Evolutionary conservation across 176 grass and related monocot genomes (phyloP).

Genomic region (Rhipidocladum racemiflorum): DNA sequence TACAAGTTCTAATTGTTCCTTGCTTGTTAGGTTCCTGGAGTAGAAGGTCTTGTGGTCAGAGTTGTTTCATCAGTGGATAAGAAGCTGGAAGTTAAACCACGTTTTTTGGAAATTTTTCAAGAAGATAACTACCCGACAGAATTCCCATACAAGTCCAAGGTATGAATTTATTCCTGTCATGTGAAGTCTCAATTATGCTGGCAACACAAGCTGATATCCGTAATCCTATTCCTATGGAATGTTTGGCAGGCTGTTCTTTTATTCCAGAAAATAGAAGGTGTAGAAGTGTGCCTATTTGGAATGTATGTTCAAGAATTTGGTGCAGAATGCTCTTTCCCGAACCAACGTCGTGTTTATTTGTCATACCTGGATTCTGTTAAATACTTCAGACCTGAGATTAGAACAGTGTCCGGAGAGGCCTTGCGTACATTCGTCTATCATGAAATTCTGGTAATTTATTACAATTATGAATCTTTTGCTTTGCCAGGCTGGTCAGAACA

Average conservation of each 20-base stretch:
- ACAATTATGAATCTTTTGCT: constrained; percentile 15
- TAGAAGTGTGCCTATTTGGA: constrained; percentile 99
- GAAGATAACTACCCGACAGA: constrained; percentile 97
- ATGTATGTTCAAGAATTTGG: constrained; percentile 99
- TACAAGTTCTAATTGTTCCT: constrained; percentile 10
- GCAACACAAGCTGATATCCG: constrained; percentile 12
- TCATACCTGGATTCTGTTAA: constrained; percentile 99
- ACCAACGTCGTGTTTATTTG: constrained; percentile 92
- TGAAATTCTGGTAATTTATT: constrained; percentile 88
- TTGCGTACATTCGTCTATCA: constrained; percentile 93
- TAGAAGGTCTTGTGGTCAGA: constrained; percentile 95
- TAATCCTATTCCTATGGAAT: constrained; percentile 22
- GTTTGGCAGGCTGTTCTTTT: constrained; percentile 87
- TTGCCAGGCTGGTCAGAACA: constrained; percentile 25
- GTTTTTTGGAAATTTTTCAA: constrained; percentile 97
- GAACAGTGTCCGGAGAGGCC: constrained; percentile 73
- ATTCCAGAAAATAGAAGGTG: constrained; percentile 99
- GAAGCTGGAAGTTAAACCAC: constrained; percentile 96
- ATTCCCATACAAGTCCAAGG: constrained; percentile 98
- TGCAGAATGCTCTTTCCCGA: constrained; percentile 77
- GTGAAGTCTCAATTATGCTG: constrained; percentile 23
- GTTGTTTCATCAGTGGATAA: constrained; percentile 99
- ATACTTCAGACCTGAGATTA: constrained; percentile 96
- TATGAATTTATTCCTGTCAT: constrained; percentile 36
- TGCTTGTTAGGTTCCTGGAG: constrained; percentile 75